Conservation (phyloP, 306 rosid species). For the barrel medic (Medicago truncatula) region MtrunA17r5.0-ANR NC_053046.1:43733501-43734000, state of each 20-base stretch:
- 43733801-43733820: constrained; percentile 23
- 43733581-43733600: constrained; percentile 20
- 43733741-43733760: constrained; percentile 28
- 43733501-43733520: constrained; percentile 1
- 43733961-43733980: too few relatives aligned
- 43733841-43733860: constrained; percentile 11
- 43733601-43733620: constrained; percentile 24
- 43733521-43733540: neutral
- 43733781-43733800: neutral
- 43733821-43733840: constrained; percentile 16
- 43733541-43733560: constrained; percentile 1
- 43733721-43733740: constrained; percentile 36
- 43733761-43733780: constrained; percentile 26
- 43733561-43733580: constrained; percentile 30
- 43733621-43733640: constrained; percentile 25
- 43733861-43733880: constrained; percentile 22
- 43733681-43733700: neutral
- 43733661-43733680: neutral
- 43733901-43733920: too few relatives aligned
- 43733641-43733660: neutral
- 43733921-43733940: too few relatives aligned
- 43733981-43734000: too few relatives aligned
- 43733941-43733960: too few relatives aligned
- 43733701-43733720: neutral
- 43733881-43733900: constrained; percentile 6